Evolutionary conservation across 129 eudicot species (phyloP), one percentile per base, ranked within the genome.

Genomic region (Pseudognaphalium luteoalbum): DNA sequence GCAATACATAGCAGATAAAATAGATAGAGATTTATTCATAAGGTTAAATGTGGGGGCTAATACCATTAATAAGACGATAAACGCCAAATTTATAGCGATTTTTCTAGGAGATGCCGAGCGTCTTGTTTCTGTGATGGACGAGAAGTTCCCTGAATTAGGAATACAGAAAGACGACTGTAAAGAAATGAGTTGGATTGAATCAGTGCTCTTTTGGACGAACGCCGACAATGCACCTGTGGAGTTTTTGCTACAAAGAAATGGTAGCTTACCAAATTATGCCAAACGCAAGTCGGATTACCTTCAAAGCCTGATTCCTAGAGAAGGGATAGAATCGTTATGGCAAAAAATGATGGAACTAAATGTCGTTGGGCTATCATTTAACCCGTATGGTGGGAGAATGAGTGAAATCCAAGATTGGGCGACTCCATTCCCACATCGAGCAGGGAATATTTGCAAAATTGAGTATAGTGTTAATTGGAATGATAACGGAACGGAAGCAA

Each of bases 321-420:
- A 52, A 6, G 79, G 74, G 73, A 22, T 83, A 9, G 81, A 80
- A 41, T 61, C 77, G 10, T 28, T 76, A 75, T 80, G 68, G 73
- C 33, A 28, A 58, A 86, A 76, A 56, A 76, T 86, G 81, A 60
- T 67, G 5, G 80, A 80, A 34, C 22, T 75, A 22, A 64, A 21
- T 9, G 80, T 76, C 6, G 66, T 81, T 8, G 78, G 21, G 28
- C 57, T 86, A 0, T 67, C 70, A 4, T 72, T 83, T 22, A 86
- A 83, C 57, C 87, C 84, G 0, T 83, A 86, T 28, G 85, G 90
- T 5, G 89, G 86, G 10, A 67, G 79, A 75, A 85, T 85, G 89
- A 72, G 74, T 2, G 84, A 82, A 33, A 85, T 85, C 14, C 69
- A 71, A 12, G 80, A 70, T 17, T 35, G 63, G 62, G 86, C 76